These are phyloP conservation scores for Mucor circinelloides DNA, from an alignment of 371 early-diverging fungal genomes.

Conservation along the genomic window DNA sequence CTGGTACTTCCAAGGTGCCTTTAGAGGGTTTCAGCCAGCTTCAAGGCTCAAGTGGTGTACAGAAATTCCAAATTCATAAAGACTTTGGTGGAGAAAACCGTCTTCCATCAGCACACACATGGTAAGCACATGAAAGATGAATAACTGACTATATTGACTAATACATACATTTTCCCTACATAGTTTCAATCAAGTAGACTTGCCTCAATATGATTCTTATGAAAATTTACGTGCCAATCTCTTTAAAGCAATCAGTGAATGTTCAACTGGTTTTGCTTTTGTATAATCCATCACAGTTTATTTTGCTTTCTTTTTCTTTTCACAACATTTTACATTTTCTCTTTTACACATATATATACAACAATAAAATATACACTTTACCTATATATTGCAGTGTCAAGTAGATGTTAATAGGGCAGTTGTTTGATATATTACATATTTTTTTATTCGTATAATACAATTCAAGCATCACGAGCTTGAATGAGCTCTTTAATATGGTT, in stretches of 20 bases:
- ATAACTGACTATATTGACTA: background rate
- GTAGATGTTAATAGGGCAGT: background rate
- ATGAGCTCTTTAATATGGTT: constrained; percentile 60
- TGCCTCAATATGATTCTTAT: constrained; percentile 94
- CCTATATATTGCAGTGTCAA: background rate
- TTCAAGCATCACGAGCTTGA: constrained; percentile 39
- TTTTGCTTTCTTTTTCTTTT: background rate
- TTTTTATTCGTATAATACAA: background rate
- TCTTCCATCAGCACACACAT: constrained; percentile 98
- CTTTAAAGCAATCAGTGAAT: constrained; percentile 91
- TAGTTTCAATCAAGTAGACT: constrained; percentile 98
- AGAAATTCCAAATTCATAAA: constrained; percentile 98
- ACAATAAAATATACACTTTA: background rate
- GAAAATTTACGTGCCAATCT: constrained; percentile 84
- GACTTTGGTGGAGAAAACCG: constrained; percentile 86
- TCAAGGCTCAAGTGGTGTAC: constrained; percentile 93
- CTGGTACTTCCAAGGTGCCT: constrained; percentile 98
- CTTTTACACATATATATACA: background rate
- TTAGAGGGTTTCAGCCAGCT: constrained; percentile 94
- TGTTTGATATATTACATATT: background rate
- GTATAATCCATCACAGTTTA: constrained; percentile 47
- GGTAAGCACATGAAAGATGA: constrained; percentile 59
- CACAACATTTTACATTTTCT: background rate
- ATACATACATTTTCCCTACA: background rate
- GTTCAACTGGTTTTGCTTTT: constrained; percentile 95